Conservation (phyloP, 352 stramenopile species). For the Hyaloperonospora arabidopsidis region DNA sequence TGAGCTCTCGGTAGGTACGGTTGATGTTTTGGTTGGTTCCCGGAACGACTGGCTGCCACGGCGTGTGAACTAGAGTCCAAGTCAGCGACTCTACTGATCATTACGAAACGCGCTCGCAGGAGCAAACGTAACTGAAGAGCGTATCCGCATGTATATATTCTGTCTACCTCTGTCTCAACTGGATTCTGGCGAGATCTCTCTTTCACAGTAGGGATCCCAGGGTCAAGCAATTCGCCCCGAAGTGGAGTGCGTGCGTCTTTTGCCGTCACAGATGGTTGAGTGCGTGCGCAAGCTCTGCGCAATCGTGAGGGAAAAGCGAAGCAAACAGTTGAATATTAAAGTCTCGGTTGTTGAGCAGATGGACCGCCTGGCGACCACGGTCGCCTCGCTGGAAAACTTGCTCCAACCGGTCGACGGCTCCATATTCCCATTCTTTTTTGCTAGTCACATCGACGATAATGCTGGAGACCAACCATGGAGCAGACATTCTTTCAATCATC, state of each 20-base stretch:
- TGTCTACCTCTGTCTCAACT: slow-evolving; percentile 35
- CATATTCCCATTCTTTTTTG: slow-evolving; percentile 90
- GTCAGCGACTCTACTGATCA: neutral
- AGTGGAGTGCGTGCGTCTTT: slow-evolving; percentile 16
- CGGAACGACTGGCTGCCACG: slow-evolving; percentile 20
- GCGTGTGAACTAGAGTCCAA: neutral
- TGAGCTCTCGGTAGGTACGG: neutral
- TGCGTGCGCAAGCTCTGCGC: slow-evolving; percentile 10
- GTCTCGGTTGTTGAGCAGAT: slow-evolving; percentile 81
- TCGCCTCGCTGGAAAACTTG: slow-evolving; percentile 57
- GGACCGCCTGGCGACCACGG: slow-evolving; percentile 44
- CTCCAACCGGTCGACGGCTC: slow-evolving; percentile 85
- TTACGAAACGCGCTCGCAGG: too few species aligned
- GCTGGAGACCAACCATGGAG: slow-evolving; percentile 88
- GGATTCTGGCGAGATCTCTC: slow-evolving; percentile 71
- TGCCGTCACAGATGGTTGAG: slow-evolving; percentile 13
- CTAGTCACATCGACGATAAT: slow-evolving; percentile 83
- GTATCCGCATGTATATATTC: too few species aligned
- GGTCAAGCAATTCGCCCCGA: slow-evolving; percentile 80
- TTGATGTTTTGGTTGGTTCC: slow-evolving; percentile 14
- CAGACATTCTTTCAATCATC: slow-evolving; percentile 43
- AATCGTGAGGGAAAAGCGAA: slow-evolving; percentile 85
- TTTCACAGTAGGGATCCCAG: slow-evolving; percentile 84
- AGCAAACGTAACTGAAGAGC: too few species aligned
- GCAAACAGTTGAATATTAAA: slow-evolving; percentile 86